Evolutionary conservation across 1,139 yeast genomes (phyloP).

Genomic region (Yamadazyma kanchanaburiensis): DNA sequence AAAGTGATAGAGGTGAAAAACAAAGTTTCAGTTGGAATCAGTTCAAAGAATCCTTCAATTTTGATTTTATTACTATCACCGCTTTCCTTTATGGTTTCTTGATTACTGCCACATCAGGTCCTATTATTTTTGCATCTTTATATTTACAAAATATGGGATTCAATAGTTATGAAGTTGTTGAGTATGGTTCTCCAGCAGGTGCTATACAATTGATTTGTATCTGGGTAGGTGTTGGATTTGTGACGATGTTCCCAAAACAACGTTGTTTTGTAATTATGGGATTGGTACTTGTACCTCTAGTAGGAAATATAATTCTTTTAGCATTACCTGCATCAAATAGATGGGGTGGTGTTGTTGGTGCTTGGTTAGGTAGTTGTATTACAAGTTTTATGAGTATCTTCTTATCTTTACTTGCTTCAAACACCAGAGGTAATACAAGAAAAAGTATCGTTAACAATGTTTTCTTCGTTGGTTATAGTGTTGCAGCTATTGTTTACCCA

Average conservation of each 20-base stretch:
- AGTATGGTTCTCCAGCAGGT: conserved; percentile 16
- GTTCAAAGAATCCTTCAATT: conserved; percentile 37
- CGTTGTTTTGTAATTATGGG: conserved; percentile 1
- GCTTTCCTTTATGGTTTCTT: conserved; percentile 34
- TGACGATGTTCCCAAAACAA: conserved; percentile 1
- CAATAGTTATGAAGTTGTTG: conserved; percentile 12
- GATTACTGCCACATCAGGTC: conserved; percentile 39
- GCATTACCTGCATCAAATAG: conserved; percentile 2
- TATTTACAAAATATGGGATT: conserved; percentile 26
- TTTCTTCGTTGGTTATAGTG: conserved; percentile 16
- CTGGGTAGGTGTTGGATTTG: too few species aligned
- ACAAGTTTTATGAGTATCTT: conserved; percentile 14
- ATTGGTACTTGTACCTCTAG: conserved; percentile 2
- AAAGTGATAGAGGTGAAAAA: conserved; percentile 33
- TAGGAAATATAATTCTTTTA: conserved; percentile 4
- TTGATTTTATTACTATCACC: conserved; percentile 37
- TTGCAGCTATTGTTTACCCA: conserved; percentile 19
- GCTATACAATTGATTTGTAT: conserved; percentile 2
- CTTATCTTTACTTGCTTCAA: conserved; percentile 16
- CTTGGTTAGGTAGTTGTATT: conserved; percentile 3
- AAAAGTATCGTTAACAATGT: conserved; percentile 16
- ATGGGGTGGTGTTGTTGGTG: conserved; percentile 3
- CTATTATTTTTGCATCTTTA: conserved; percentile 29
- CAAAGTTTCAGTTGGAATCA: conserved; percentile 39
- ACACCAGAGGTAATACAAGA: conserved; percentile 21